Base-by-base conservation (phyloP, 2,329 filamentous ascomycete genomes). In the Cryphonectria naterciae region DNA sequence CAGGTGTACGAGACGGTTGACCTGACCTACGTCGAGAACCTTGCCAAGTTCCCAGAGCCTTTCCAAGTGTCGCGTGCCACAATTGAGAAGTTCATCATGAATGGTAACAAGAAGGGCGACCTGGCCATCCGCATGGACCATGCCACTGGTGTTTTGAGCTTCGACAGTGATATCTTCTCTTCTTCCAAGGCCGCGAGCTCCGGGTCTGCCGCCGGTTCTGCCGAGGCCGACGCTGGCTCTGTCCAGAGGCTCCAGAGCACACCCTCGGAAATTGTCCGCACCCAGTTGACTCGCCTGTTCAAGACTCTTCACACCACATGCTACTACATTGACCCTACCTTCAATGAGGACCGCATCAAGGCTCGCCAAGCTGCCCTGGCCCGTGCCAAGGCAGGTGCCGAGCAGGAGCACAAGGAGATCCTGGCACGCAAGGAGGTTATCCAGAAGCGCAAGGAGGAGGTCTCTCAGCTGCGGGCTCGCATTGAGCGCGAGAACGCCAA, bases 31-130 rank as follows among this genome's bases (percentile, higher is more conserved):
- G 95, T 99, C 63, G 92, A 97, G 81, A 91, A 93, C 78, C 92
- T 99, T 68, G 96, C 96, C 74, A 89, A 96, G 79, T 99, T 99
- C 87, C 96, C 96, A 13, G 95, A 97, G 80, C 94, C 96, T 58
- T 98, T 97, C 88, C 92, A 98, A 83, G 94, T 98, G 75, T 92
- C 89, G 74, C 91, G 93, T 68, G 90, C 92, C 75, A 97, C 93
- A 73, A 97, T 99, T 75, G 96, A 99, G 87, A 99, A 98, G 85
- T 99, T 99, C 87, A 98, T 99, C 87, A 99, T 99, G 96, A 99
- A 99, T 83, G 96, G 96, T 74, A 98, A 97, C 89, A 99, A 99
- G 90, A 99, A 99, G 89, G 96, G 96, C 70, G 96, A 99, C 77
- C 88, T 99, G 62, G 93, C 96, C 68, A 97, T 99, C 77, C 94